A percentile compares a stretch with the other conserved stretches of the same genome.
phyloP scores from a whole-genome alignment of 2,329 filamentous ascomycete species.

The Pseudocercospora eumusae region DNA sequence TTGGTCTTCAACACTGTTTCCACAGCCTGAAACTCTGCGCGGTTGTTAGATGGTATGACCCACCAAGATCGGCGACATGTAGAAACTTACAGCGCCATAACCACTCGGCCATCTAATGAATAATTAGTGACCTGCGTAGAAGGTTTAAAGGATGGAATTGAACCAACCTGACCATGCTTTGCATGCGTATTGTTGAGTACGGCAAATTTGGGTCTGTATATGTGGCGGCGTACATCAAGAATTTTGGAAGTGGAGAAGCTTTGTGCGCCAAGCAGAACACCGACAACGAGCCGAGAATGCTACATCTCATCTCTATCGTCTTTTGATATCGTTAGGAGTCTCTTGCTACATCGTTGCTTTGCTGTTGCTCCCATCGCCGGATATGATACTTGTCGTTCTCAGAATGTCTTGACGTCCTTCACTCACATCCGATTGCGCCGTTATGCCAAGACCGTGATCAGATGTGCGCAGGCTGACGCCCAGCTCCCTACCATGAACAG shows the following conservation, averaged over 20 bases:
- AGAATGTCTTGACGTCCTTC: neutral
- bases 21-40: constrained; percentile 27
- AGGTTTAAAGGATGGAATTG: neutral
- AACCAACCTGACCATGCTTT: constrained; percentile 3
- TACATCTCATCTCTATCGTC: neutral
- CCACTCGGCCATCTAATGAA: constrained; percentile 28
- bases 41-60: neutral
- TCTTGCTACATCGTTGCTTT: neutral
- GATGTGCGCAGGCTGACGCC: neutral
- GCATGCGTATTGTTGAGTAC: constrained; percentile 5
- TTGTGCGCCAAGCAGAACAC: neutral
- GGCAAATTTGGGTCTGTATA: neutral
- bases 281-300: neutral
- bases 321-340: neutral
- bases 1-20: constrained; percentile 24
- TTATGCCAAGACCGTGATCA: neutral
- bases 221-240: too few relatives aligned
- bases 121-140: constrained; percentile 10
- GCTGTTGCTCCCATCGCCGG: neutral
- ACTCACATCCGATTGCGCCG: neutral
- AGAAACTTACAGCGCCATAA: constrained; percentile 28
- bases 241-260: neutral
- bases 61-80: neutral
- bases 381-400: neutral
- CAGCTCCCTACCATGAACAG: too few relatives aligned